Conservation (phyloP, 371 early-diverging fungal species). For the Mucor ambiguus region DNA sequence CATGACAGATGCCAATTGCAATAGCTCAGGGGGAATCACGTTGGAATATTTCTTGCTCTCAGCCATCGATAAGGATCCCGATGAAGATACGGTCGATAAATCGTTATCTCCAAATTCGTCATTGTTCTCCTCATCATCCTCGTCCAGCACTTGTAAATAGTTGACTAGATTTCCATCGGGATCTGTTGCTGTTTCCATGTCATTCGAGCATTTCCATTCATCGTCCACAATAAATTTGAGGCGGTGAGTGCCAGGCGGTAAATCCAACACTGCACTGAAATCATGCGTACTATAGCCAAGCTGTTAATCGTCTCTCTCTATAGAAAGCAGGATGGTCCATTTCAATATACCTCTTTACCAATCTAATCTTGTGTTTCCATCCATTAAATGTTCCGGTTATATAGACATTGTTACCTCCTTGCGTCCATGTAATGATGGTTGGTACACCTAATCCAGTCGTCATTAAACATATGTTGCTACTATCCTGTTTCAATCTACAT, state of each 20-base stretch:
- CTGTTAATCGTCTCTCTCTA: not conserved
- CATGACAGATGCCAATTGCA: slow-evolving; percentile 27
- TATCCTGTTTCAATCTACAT: not conserved
- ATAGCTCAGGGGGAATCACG: slow-evolving; percentile 61
- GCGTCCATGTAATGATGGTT: slow-evolving; percentile 90
- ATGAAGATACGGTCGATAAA: slow-evolving; percentile 32
- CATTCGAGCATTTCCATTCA: slow-evolving; percentile 95
- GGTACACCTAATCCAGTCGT: slow-evolving; percentile 49
- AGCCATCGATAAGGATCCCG: slow-evolving; percentile 20
- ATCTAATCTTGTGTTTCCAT: slow-evolving; percentile 92
- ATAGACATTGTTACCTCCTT: slow-evolving; percentile 86
- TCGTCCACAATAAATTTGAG: slow-evolving; percentile 98
- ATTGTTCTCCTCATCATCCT: slow-evolving; percentile 56
- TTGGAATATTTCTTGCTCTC: slow-evolving; percentile 68
- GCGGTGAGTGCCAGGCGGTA: slow-evolving; percentile 92
- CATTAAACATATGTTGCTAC: not conserved
- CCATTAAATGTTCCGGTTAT: slow-evolving; percentile 97
- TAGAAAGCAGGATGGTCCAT: not conserved
- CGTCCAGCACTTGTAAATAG: slow-evolving; percentile 82
- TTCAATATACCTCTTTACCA: slow-evolving; percentile 70
- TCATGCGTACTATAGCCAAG: slow-evolving; percentile 57
- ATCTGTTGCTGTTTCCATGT: slow-evolving; percentile 90
- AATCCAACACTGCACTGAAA: slow-evolving; percentile 82
- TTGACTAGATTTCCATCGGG: slow-evolving; percentile 95
- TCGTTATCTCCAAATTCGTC: slow-evolving; percentile 35